Evolutionary conservation across 1,284 basidiomycete genomes (phyloP).

Genomic region (Porodaedalea pini): DNA sequence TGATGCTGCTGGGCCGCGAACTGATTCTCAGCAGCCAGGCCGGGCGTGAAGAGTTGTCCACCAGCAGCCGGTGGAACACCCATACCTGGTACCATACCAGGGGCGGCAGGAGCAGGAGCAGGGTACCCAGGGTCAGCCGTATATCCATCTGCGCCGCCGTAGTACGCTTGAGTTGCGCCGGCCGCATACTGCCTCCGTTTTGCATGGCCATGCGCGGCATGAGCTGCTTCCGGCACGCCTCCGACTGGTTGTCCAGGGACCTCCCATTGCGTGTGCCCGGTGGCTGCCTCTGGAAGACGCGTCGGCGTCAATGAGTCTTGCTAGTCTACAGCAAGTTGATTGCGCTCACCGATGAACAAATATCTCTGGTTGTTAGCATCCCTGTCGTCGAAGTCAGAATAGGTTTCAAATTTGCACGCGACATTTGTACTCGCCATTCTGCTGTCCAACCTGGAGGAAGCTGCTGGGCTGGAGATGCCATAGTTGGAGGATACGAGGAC

Average conservation of each 20-base stretch:
- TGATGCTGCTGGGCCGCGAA: slow-evolving; percentile 55
- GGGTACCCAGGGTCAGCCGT: slow-evolving; percentile 38
- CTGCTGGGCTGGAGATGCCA: slow-evolving; percentile 68
- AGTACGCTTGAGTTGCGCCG: slow-evolving; percentile 85
- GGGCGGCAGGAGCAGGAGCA: slow-evolving; percentile 26
- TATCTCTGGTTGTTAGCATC: slow-evolving; percentile 77
- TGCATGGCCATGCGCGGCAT: slow-evolving; percentile 33
- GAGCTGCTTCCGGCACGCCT: slow-evolving; percentile 30
- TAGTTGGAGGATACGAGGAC: slow-evolving; percentile 25
- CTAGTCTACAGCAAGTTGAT: neutral
- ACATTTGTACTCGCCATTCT: slow-evolving; percentile 63
- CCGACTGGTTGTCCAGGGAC: slow-evolving; percentile 39
- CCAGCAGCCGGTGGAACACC: slow-evolving; percentile 38
- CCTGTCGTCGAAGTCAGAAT: slow-evolving; percentile 45
- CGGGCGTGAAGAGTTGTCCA: slow-evolving; percentile 83
- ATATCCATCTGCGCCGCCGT: slow-evolving; percentile 46
- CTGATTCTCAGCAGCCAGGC: slow-evolving; percentile 62
- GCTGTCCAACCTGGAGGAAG: slow-evolving; percentile 87
- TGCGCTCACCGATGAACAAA: slow-evolving; percentile 72
- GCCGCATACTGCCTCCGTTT: slow-evolving; percentile 90
- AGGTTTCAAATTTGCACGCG: neutral
- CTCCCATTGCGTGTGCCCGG: slow-evolving; percentile 68
- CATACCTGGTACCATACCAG: slow-evolving; percentile 27
- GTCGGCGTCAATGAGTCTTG: neutral
- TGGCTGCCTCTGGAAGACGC: slow-evolving; percentile 42